Evolutionary conservation across 2,329 filamentous ascomycete genomes (phyloP).

Genomic region (Hymenotorrendiella dingleyae): DNA sequence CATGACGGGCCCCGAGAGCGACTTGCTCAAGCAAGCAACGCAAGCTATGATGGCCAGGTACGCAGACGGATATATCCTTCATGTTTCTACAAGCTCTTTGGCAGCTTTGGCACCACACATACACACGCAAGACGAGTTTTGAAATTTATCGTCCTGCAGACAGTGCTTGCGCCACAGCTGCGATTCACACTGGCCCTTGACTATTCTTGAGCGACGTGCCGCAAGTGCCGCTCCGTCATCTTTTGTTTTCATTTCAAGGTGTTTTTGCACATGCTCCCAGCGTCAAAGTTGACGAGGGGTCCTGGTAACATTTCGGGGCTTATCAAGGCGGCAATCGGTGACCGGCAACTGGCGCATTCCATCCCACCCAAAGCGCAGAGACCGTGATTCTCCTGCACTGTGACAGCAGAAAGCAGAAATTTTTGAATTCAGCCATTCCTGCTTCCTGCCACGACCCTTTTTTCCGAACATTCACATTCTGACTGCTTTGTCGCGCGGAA

Average conservation of each 20-base stretch:
- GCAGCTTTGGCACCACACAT: neutral
- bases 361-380: neutral
- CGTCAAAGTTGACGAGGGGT: constrained; percentile 27
- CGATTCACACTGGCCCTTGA: neutral
- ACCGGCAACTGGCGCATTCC: constrained; percentile 10
- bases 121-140: neutral
- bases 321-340: constrained; percentile 27
- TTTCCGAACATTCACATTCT: constrained; percentile 5
- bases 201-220: too few species aligned
- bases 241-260: constrained; percentile 4
- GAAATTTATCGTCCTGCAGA: constrained; percentile 1
- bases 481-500: too few species aligned
- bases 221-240: constrained; percentile 1
- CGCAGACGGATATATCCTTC: constrained; percentile 20
- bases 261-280: constrained; percentile 9
- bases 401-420: constrained; percentile 12
- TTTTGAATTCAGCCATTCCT: constrained; percentile 14
- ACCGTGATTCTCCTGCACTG: constrained; percentile 8
- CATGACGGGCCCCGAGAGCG: constrained; percentile 28
- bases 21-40: constrained; percentile 32
- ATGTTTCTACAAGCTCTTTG: constrained; percentile 5
- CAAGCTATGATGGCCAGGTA: constrained; percentile 33
- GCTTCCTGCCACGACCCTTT: constrained; percentile 10
- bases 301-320: constrained; percentile 19
- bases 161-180: neutral